Evolutionary conservation across 2,329 filamentous ascomycete genomes (phyloP).

Genomic region (Westerdykella aurantiaca): DNA sequence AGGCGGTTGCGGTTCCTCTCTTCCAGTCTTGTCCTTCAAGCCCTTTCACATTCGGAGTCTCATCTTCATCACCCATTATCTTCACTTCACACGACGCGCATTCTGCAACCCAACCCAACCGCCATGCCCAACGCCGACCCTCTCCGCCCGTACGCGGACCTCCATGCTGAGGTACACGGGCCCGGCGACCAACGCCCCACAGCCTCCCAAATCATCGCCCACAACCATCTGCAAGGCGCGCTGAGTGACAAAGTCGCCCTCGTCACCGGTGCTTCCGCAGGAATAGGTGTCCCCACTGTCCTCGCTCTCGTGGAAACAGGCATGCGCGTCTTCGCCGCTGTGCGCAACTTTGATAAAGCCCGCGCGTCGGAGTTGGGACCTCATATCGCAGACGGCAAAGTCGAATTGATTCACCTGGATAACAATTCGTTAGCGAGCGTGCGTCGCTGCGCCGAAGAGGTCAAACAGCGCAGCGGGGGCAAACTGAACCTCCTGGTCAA

Average conservation of each 20-base stretch:
- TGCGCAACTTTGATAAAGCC: conserved; percentile 40
- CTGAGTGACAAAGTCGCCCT: conserved; percentile 23
- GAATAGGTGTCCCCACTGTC: conserved; percentile 25
- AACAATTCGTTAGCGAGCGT: conserved; percentile 16
- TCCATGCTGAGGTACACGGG: conserved; percentile 13
- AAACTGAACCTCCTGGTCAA: conserved; percentile 38
- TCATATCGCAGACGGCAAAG: conserved; percentile 15
- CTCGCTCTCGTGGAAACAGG: conserved; percentile 43
- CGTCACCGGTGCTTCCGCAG: conserved; percentile 25
- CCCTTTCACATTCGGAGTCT: no score
- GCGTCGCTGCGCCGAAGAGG: conserved; percentile 13
- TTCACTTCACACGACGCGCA: no score
- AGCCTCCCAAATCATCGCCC: conserved; percentile 37
- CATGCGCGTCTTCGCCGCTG: conserved; percentile 42
- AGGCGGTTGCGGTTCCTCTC: no score
- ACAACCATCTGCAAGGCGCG: conserved; percentile 34
- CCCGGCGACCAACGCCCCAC: conserved; percentile 41
- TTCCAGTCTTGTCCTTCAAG: no score
- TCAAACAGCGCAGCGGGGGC: conserved; percentile 10
- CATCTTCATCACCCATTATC: no score
- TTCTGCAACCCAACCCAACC: no score
- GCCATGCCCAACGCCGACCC: no score
- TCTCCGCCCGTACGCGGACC: no score
- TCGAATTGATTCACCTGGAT: conserved; percentile 34
- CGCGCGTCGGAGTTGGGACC: conserved; percentile 12